phyloP scores from a whole-genome alignment of 1,284 basidiomycete species.

The Moesziomyces sp. region DNA sequence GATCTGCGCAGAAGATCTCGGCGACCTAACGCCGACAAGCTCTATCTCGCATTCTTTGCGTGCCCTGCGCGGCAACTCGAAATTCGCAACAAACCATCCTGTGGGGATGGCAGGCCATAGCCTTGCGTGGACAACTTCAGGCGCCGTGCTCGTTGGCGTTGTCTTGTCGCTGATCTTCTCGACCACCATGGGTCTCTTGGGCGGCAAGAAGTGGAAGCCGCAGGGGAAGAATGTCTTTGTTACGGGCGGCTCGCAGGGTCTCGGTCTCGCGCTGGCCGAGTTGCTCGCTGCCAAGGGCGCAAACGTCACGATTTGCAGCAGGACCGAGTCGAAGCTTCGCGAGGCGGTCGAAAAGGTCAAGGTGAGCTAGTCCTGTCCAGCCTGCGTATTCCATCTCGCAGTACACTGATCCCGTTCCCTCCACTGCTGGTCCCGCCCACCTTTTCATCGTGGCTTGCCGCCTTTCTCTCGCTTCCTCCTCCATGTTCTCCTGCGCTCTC shows the following conservation, averaged over 20 bases:
- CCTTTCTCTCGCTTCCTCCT: background rate
- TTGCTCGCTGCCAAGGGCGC: conserved; percentile 79
- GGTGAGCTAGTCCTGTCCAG: conserved; percentile 68
- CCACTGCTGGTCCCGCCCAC: no score
- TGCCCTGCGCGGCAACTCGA: background rate
- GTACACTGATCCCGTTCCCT: background rate
- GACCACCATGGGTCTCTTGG: conserved; percentile 32
- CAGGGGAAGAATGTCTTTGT: conserved; percentile 70
- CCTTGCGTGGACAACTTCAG: conserved; percentile 8
- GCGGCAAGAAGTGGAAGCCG: conserved; percentile 30
- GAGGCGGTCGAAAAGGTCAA: conserved; percentile 75
- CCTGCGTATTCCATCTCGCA: background rate
- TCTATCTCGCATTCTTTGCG: background rate
- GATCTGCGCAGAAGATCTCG: background rate
- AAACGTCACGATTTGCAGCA: conserved; percentile 82
- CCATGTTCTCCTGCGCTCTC: conserved; percentile 2
- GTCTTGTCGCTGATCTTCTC: conserved; percentile 24
- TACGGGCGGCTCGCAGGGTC: conserved; percentile 82
- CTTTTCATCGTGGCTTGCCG: background rate
- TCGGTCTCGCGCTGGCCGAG: conserved; percentile 79
- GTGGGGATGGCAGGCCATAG: conserved; percentile 4
- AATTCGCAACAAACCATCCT: background rate
- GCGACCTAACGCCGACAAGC: background rate
- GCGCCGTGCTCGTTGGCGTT: conserved; percentile 7
- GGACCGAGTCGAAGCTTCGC: conserved; percentile 75